Conservation (phyloP, 2,329 filamentous ascomycete genomes). For the Pseudophaeomoniella oleicola region DNA sequence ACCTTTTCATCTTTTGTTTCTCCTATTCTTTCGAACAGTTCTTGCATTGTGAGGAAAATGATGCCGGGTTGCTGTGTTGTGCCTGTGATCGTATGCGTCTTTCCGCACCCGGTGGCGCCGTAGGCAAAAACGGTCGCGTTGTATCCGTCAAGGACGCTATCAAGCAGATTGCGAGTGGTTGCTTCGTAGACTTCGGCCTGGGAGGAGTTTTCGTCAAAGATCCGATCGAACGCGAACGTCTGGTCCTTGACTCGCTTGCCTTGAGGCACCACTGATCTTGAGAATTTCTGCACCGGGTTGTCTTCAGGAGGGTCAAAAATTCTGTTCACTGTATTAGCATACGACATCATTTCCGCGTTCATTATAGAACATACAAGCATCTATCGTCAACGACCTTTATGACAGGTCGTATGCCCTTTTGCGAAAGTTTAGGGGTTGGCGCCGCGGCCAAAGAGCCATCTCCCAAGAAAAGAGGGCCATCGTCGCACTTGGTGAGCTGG, state of each 20-base stretch:
- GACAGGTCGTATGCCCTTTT: constrained; percentile 76
- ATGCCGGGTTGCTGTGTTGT: constrained; percentile 88
- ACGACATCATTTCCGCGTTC: background rate
- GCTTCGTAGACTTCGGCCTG: constrained; percentile 92
- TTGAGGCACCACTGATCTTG: constrained; percentile 61
- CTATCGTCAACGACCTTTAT: constrained; percentile 95
- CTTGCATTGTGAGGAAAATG: constrained; percentile 98
- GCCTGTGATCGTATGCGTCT: constrained; percentile 94
- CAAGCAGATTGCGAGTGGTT: constrained; percentile 76
- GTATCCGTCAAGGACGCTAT: constrained; percentile 92
- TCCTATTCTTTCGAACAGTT: constrained; percentile 90
- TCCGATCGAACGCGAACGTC: constrained; percentile 88
- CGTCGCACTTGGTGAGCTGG: constrained; percentile 63
- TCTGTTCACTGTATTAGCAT: constrained; percentile 31
- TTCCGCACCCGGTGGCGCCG: constrained; percentile 92
- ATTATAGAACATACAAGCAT: constrained; percentile 58
- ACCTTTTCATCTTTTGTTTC: constrained; percentile 74
- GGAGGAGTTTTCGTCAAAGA: constrained; percentile 89
- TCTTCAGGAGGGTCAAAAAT: constrained; percentile 97
- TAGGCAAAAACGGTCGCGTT: constrained; percentile 99
- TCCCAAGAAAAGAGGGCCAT: constrained; percentile 83
- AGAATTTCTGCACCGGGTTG: constrained; percentile 77
- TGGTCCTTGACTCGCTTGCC: constrained; percentile 95
- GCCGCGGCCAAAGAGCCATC: constrained; percentile 86
- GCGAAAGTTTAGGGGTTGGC: constrained; percentile 69